Evolutionary conservation across 163 green algal species (phyloP), one percentile per base, ranked within the genome.

Genomic region (Chlorella variabilis): DNA sequence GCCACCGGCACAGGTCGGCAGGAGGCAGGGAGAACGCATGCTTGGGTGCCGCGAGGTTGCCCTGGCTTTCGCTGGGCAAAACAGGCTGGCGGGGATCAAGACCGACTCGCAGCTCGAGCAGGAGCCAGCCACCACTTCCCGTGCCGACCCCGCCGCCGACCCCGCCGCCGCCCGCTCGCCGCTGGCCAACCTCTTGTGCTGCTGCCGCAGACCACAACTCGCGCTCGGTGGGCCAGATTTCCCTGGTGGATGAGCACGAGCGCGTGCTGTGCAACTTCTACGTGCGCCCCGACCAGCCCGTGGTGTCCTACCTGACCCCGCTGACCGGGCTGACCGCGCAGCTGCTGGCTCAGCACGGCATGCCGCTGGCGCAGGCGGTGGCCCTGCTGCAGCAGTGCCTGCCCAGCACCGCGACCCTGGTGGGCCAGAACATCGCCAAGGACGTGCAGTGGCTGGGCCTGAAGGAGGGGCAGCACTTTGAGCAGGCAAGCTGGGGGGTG

Each of bases 401-500:
- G 56, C 95, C 95, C 0, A 58, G 34, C 1, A 48, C 88, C 33
- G 93, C 92, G 2, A 88, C 95, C 4, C 86, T 98, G 25, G 92
- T 98, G 42, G 96, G 96, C 0, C 94, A 98, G 75, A 97, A 95
- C 90, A 97, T 98, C 29, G 25, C 81, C 17, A 82, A 96, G 82
- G 96, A 98, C 80, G 90, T 98, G 5, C 29, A 92, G 54, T 98
- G 96, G 96, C 85, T 98, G 75, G 85, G 89, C 0, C 83, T 98
- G 36, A 88, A 86, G 61, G 92, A 97, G 75, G 92, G 94, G 1
- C 27, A 65, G 18, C 92, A 98, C 79, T 98, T 94, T 75, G 34
- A 87, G 77, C 73, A 80, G 73, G 73, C 42, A 39, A 54, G 33
- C 0, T 20, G 62, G 34, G 62, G 11, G 17, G 62, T 7, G 27